These are phyloP conservation scores for Clonostachys byssicola DNA, from an alignment of 2,329 filamentous ascomycete species.

Conservation along the genomic window DNA sequence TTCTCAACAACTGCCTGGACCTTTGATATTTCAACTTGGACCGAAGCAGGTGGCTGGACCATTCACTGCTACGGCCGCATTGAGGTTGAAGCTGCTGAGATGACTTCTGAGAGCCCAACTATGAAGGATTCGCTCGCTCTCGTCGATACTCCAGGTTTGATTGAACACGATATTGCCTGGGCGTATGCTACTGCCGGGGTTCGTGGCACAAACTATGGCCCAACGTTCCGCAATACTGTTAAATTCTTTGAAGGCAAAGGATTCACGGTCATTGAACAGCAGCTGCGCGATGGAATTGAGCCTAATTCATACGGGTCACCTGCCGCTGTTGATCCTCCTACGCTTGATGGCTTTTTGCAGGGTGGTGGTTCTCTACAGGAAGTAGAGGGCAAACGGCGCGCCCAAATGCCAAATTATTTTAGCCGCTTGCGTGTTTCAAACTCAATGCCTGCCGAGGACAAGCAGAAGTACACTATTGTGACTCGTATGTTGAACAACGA, in stretches of 20 bases:
- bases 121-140: conserved; percentile 4
- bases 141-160: conserved; percentile 2
- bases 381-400: conserved; percentile 11
- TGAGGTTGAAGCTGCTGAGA: conserved; percentile 7
- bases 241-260: conserved; percentile 11
- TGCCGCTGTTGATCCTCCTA: conserved; percentile 16
- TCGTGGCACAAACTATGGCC: conserved; percentile 14
- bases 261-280: conserved; percentile 11
- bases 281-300: conserved; percentile 11
- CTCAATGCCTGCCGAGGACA: conserved; percentile 10
- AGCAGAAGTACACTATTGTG: conserved; percentile 12
- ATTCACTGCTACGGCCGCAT: conserved; percentile 13
- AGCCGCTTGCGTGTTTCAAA: conserved; percentile 20
- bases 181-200: conserved; percentile 1
- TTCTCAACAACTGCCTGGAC: conserved; percentile 11
- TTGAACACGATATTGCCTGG: conserved; percentile 1
- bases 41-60: conserved; percentile 10
- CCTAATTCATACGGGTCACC: conserved; percentile 10
- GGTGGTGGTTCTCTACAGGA: conserved; percentile 12
- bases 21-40: conserved; percentile 15
- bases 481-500: conserved; percentile 14
- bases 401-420: conserved; percentile 21
- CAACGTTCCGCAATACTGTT: conserved; percentile 13
- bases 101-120: conserved; percentile 10
- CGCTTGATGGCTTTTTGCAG: conserved; percentile 17